Base-by-base conservation (phyloP, 2,329 filamentous ascomycete genomes). In the Paracoccidioides brasiliensis region DNA sequence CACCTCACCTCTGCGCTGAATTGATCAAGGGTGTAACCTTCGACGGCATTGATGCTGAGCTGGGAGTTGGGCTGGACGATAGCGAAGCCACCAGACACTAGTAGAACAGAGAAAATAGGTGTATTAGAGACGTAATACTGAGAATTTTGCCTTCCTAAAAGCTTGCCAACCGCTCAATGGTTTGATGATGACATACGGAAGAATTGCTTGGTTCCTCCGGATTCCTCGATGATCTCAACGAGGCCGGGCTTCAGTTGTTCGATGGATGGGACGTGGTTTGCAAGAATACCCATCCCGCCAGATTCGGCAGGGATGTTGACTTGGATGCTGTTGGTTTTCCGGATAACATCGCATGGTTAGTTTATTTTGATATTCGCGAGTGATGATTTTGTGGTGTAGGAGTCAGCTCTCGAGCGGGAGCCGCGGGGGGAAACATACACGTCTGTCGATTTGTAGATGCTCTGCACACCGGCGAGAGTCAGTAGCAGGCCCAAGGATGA, bases 251-350 rank as follows among this genome's bases (percentile, higher is more conserved):
- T 95, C 75, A 98, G 81, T 81, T 98, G 93, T 81, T 98, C 93
- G 71, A 98, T 97, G 60, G 90, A 90, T 63, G 93, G 90, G 68
- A 98, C 93, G 83, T 98, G 93, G 81, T 93, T 94, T 73, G 93
- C 93, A 71, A 98, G 86, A 68, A 98, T 86, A 86, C 93, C 93
- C 93, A 98, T 98, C 68, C 97, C 93, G 73, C 93, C 93, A 61
- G 90, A 94, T 75, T 95, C 93, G 70, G 93, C 93, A 73, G 93
- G 86, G 70, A 98, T 85, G 83, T 98, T 98, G 80, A 98, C 93
- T 80, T 98, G 93, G 70, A 97, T 84, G 70, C 77, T 79, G 63
- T 56, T 65, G 77, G 83, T 74, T 80, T 81, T 79, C 81, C 84
- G 76, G 85, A 77, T 85, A 76, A 86, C 22, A 70, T 61, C 65